Evolutionary conservation across 306 rosid genomes (phyloP).

Genomic region (Cicer arietinum): DNA sequence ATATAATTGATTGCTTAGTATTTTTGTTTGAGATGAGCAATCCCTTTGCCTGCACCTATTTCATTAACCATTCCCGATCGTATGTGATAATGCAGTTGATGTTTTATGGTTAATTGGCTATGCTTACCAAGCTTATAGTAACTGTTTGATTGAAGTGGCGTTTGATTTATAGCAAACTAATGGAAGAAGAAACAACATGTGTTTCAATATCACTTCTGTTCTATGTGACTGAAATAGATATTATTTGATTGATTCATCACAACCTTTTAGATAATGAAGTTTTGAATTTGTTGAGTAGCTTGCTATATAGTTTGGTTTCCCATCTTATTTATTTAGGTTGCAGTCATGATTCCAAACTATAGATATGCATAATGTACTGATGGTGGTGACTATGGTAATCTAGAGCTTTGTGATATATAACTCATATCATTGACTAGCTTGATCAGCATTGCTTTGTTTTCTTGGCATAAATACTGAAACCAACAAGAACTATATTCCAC

Average conservation of each 20-base stretch:
- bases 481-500: not conserved
- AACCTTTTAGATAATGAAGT: no score
- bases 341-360: no score
- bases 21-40: not conserved
- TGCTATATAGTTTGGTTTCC: no score
- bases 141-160: not conserved
- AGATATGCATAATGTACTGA: no score
- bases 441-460: conserved; percentile 8
- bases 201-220: no score
- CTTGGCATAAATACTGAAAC: conserved; percentile 1
- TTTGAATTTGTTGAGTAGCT: no score
- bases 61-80: conserved; percentile 9
- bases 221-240: no score
- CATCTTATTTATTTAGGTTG: no score
- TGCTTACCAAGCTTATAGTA: conserved; percentile 3
- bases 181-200: no score
- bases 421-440: not conserved
- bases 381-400: no score
- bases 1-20: conserved; percentile 11
- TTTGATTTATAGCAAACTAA: not conserved
- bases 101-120: not conserved
- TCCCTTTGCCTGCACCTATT: not conserved
- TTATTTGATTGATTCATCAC: no score
- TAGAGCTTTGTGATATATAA: not conserved
- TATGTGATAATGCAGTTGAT: not conserved